Evolutionary conservation across 306 rosid species (phyloP).

Genomic region (Malus sylvestris): DNA sequence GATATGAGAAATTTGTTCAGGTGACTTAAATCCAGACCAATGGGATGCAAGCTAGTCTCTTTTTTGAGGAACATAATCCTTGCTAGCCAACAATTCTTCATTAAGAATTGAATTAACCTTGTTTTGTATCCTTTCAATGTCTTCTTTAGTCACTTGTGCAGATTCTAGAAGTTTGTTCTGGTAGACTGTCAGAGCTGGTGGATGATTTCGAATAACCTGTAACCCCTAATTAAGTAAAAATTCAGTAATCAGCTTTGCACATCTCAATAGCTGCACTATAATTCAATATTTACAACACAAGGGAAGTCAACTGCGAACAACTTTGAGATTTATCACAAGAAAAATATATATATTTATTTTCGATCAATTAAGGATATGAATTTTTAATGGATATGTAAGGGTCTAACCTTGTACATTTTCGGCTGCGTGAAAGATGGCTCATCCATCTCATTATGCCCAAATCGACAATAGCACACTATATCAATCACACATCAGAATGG

Average conservation of each 20-base stretch:
- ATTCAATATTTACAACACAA: no score
- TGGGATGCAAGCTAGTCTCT: conserved; percentile 96
- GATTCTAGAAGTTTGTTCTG: conserved; percentile 73
- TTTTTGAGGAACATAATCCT: conserved; percentile 81
- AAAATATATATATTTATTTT: not conserved
- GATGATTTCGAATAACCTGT: conserved; percentile 77
- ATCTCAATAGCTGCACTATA: not conserved
- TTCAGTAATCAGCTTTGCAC: conserved; percentile 13
- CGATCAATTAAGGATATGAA: conserved; percentile 10
- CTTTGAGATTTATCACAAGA: not conserved
- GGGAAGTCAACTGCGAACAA: not conserved
- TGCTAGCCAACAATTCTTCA: conserved; percentile 85
- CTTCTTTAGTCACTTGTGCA: conserved; percentile 62
- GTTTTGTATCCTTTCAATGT: conserved; percentile 53
- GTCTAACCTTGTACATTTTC: conserved; percentile 86
- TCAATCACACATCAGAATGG: conserved; percentile 96
- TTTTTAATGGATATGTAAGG: not conserved
- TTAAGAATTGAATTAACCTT: conserved; percentile 73
- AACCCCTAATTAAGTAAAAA: conserved; percentile 9
- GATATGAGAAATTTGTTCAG: conserved; percentile 88
- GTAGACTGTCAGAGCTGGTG: conserved; percentile 78
- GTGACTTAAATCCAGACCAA: conserved; percentile 94
- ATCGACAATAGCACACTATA: conserved; percentile 86
- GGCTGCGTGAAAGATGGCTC: conserved; percentile 98
- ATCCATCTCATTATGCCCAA: conserved; percentile 98